phyloP scores from a whole-genome alignment of 1,139 yeast species.

The Hansenula sp. region DNA sequence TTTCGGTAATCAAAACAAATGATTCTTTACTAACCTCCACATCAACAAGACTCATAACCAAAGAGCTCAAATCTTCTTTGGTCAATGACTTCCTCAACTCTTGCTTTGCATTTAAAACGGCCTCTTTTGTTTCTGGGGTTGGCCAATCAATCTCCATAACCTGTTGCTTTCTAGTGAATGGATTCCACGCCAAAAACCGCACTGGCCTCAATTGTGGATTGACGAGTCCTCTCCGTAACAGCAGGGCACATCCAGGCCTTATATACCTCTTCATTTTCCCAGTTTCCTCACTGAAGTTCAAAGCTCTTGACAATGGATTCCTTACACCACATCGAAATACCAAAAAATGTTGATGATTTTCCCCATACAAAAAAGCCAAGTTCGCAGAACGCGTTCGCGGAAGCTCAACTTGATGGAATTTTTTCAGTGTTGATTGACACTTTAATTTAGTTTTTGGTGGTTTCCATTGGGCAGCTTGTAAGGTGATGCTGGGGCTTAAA shows the following conservation, averaged over 20 bases:
- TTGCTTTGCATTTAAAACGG: constrained; percentile 7
- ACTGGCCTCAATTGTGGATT: not conserved
- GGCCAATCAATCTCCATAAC: constrained; percentile 2
- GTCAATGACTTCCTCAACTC: constrained; percentile 7
- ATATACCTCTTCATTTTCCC: not conserved
- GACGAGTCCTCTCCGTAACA: not conserved
- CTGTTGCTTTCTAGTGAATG: constrained; percentile 5
- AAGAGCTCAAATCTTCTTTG: constrained; percentile 2
- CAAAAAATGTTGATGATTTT: not conserved
- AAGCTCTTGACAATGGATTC: too few relatives aligned
- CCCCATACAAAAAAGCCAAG: not conserved
- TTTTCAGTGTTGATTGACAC: too few relatives aligned
- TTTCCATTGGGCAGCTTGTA: not conserved
- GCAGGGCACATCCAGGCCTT: not conserved
- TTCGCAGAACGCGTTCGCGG: not conserved
- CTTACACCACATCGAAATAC: not conserved
- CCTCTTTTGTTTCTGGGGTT: constrained; percentile 1
- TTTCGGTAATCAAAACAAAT: constrained; percentile 16
- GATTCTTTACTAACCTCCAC: constrained; percentile 4
- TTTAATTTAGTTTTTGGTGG: not conserved
- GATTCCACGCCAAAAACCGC: constrained; percentile 8
- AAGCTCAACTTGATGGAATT: too few relatives aligned
- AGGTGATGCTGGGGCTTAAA: not conserved
- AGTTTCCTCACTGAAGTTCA: too few relatives aligned
- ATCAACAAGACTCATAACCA: constrained; percentile 2